phyloP scores from a whole-genome alignment of 495 filamentous ascomycete species.

The Annulohypoxylon nitens region DNA sequence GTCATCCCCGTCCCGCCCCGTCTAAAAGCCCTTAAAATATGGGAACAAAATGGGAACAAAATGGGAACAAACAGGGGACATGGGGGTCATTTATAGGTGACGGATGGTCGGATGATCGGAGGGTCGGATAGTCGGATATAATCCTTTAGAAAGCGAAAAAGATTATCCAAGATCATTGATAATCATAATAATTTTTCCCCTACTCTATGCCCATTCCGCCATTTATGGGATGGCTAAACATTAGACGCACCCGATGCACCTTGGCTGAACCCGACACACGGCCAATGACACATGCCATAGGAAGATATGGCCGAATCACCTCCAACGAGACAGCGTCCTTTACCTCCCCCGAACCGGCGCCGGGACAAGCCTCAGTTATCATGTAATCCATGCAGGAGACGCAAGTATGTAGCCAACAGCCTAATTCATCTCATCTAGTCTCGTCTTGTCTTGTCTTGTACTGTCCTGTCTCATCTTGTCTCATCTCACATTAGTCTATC shows the following conservation, averaged over 20 bases:
- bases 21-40: not conserved
- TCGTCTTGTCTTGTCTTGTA: not conserved
- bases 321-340: conserved; percentile 40
- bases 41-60: too few species aligned
- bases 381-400: conserved; percentile 51
- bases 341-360: conserved; percentile 47
- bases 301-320: conserved; percentile 25
- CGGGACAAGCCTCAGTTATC: conserved; percentile 55
- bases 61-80: not conserved
- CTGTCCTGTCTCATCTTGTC: not conserved
- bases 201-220: not conserved
- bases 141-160: not conserved
- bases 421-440: not conserved
- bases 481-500: not conserved
- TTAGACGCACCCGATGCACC: conserved; percentile 1
- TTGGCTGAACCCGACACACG: not conserved
- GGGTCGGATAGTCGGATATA: conserved; percentile 14
- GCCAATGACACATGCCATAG: conserved; percentile 24
- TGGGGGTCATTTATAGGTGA: not conserved
- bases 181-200: conserved; percentile 4
- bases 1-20: not conserved
- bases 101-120: conserved; percentile 41
- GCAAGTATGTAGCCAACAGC: conserved; percentile 45
- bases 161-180: not conserved
- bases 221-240: not conserved